Conservation (phyloP, 768 basidiomycete species). For the Lactarius pseudohatsudake region DNA sequence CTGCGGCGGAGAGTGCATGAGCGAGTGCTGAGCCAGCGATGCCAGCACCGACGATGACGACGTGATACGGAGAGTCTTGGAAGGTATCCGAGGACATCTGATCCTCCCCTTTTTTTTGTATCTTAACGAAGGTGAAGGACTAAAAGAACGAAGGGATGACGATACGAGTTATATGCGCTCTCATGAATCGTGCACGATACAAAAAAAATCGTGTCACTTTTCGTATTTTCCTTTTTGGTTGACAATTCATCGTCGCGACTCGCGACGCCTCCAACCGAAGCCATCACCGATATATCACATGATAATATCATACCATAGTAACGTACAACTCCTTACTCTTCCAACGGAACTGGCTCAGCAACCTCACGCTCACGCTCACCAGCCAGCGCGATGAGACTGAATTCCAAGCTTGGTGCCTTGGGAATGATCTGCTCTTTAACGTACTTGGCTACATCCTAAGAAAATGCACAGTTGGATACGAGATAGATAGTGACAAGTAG, state of each 20-base stretch:
- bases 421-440: constrained; percentile 61
- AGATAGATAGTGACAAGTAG: constrained; percentile 12
- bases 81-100: background rate
- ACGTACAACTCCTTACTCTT: background rate
- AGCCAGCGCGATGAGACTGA: constrained; percentile 66
- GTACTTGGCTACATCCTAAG: constrained; percentile 63
- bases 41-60: constrained; percentile 90
- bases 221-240: background rate
- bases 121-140: background rate
- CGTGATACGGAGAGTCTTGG: constrained; percentile 54
- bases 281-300: background rate
- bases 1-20: constrained; percentile 69
- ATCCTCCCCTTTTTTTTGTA: too few relatives aligned
- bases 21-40: constrained; percentile 87
- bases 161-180: background rate
- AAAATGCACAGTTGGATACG: background rate
- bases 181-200: background rate
- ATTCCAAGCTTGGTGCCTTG: constrained; percentile 52
- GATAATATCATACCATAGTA: background rate
- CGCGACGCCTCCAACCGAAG: background rate
- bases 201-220: constrained; percentile 3
- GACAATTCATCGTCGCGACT: background rate
- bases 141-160: background rate
- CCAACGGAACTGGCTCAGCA: background rate
- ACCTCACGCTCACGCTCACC: too few relatives aligned